A percentile compares a stretch with the other conserved stretches of the same genome.
Evolutionary conservation across 371 early-diverging fungal species (phyloP).

Genomic region (Dichotomocladium elegans): DNA sequence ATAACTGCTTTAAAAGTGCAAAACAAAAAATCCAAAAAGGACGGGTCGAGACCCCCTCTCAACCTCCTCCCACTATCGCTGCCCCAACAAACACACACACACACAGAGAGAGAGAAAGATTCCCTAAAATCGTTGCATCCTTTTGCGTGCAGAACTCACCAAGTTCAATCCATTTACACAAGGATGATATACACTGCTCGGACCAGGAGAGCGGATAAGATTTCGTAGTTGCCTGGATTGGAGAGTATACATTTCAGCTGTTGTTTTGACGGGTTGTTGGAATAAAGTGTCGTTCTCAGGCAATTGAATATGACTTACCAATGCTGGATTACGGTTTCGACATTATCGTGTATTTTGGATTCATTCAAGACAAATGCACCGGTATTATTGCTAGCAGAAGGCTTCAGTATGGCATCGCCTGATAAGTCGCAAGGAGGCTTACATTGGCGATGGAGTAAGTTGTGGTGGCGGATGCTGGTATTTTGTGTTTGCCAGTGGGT

Average conservation of each 20-base stretch:
- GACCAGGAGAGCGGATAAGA: conserved; percentile 7
- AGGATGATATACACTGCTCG: conserved; percentile 8
- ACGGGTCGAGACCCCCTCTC: too few relatives aligned
- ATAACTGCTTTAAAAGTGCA: too few relatives aligned
- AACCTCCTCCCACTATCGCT: neutral
- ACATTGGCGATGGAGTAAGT: conserved; percentile 8
- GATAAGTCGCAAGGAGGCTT: too few relatives aligned
- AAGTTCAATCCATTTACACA: conserved; percentile 7
- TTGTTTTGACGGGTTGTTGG: too few relatives aligned
- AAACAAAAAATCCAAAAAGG: too few relatives aligned
- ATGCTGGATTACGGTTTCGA: conserved; percentile 14
- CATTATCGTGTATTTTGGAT: conserved; percentile 7
- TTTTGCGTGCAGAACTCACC: too few relatives aligned
- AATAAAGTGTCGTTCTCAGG: too few relatives aligned
- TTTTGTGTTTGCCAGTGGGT: conserved; percentile 9
- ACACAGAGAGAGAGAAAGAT: too few relatives aligned
- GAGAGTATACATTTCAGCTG: too few relatives aligned
- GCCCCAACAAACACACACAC: neutral
- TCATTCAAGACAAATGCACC: conserved; percentile 4
- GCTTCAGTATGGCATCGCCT: too few relatives aligned
- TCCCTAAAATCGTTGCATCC: too few relatives aligned
- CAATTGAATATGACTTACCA: too few relatives aligned
- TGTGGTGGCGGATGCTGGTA: neutral
- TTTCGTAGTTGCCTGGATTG: conserved; percentile 21
- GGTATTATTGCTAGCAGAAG: conserved; percentile 2